These are phyloP conservation scores for Myrica gale DNA, from an alignment of 306 rosid genomes.

Conservation along the genomic window DNA sequence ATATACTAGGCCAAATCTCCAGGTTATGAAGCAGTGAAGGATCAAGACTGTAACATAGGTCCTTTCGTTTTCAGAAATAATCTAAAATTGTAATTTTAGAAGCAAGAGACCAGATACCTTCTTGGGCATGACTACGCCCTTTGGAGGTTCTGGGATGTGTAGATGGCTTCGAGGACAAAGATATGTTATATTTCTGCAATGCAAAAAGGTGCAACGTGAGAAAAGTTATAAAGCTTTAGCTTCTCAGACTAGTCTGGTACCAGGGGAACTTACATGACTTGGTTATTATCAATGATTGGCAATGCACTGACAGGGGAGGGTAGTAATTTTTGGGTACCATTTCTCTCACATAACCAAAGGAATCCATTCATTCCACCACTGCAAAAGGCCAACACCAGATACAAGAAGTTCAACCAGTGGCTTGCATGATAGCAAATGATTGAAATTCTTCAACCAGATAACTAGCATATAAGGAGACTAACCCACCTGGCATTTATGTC, in stretches of 20 bases:
- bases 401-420: background rate
- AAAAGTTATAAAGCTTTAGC: constrained; percentile 17
- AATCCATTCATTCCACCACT: constrained; percentile 94
- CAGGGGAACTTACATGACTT: constrained; percentile 67
- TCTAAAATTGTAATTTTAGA: constrained; percentile 10
- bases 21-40: background rate
- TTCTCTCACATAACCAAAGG: constrained; percentile 72
- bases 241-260: constrained; percentile 26
- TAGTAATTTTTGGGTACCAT: constrained; percentile 44
- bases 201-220: constrained; percentile 35
- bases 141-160: constrained; percentile 74
- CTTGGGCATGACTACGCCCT: constrained; percentile 62
- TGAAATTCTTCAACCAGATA: constrained; percentile 7
- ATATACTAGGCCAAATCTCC: background rate
- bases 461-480: constrained; percentile 22
- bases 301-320: constrained; percentile 74
- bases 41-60: constrained; percentile 1
- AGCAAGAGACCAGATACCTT: constrained; percentile 51
- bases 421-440: constrained; percentile 11
- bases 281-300: constrained; percentile 57
- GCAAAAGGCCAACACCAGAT: constrained; percentile 27
- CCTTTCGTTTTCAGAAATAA: constrained; percentile 3
- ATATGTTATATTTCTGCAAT: constrained; percentile 71
- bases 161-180: constrained; percentile 53
- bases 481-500: constrained; percentile 70